Evolutionary conservation across 1,284 basidiomycete genomes (phyloP).

Genomic region (Vanrija sp.): DNA sequence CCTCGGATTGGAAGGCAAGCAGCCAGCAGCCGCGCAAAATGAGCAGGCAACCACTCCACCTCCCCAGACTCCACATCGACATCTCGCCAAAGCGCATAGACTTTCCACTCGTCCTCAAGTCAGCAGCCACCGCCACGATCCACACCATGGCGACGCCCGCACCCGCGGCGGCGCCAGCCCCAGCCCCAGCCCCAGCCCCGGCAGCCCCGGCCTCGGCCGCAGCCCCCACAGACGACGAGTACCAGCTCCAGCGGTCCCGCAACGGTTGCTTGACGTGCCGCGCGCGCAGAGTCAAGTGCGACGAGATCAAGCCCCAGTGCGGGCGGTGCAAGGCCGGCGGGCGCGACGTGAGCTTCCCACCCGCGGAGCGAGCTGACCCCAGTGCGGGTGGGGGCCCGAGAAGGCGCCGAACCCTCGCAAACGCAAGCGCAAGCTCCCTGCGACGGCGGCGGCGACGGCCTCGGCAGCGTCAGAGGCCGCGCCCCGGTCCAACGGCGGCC

Average conservation of each 20-base stretch:
- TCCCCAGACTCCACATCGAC: neutral
- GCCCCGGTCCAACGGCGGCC: neutral
- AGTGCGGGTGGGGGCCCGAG: conserved; percentile 18
- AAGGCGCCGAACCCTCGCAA: conserved; percentile 18
- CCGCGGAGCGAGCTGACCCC: neutral
- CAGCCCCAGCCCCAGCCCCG: too few species aligned
- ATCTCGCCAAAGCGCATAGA: neutral
- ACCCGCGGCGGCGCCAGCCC: neutral
- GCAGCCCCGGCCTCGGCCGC: too few species aligned
- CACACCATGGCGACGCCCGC: neutral
- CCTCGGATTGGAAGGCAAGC: too few species aligned
- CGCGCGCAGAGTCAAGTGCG: conserved; percentile 41
- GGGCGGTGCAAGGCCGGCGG: conserved; percentile 18
- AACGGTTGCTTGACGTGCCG: conserved; percentile 40
- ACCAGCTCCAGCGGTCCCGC: conserved; percentile 18
- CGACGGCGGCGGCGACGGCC: neutral
- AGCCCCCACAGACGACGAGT: neutral
- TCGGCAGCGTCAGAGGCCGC: neutral
- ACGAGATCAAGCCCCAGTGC: conserved; percentile 33
- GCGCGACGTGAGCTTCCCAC: conserved; percentile 23
- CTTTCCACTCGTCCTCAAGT: neutral
- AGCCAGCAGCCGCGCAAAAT: too few species aligned
- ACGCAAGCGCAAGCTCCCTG: neutral
- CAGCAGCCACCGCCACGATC: neutral
- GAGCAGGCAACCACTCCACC: neutral